These are phyloP conservation scores for Leccinum pallidistipes DNA, from an alignment of 1,284 basidiomycete genomes.

Conservation along the genomic window DNA sequence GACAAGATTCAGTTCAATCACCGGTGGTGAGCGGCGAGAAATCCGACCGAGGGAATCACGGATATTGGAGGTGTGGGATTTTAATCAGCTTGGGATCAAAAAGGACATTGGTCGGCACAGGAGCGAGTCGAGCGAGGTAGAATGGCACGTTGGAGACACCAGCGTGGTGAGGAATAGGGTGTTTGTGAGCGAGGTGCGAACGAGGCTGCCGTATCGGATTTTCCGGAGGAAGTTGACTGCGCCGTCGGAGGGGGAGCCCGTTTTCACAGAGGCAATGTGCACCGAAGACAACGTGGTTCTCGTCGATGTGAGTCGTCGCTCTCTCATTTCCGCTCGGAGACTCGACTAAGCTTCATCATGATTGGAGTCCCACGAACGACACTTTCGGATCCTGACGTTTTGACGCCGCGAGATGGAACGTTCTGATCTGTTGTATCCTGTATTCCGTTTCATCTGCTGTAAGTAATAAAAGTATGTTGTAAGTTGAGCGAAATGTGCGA, in stretches of 20 bases:
- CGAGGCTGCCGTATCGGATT: constrained; percentile 46
- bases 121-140: constrained; percentile 10
- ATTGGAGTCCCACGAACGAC: constrained; percentile 20
- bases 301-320: constrained; percentile 43
- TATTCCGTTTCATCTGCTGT: not conserved
- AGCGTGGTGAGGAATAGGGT: constrained; percentile 26
- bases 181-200: constrained; percentile 42
- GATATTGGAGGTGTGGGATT: constrained; percentile 47
- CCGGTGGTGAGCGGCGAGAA: constrained; percentile 6
- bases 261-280: constrained; percentile 44
- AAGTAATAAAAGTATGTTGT: not conserved
- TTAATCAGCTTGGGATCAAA: constrained; percentile 46
- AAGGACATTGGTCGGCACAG: constrained; percentile 24
- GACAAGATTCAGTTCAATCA: constrained; percentile 41
- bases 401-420: constrained; percentile 7
- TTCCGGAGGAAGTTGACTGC: constrained; percentile 20
- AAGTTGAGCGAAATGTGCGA: constrained; percentile 29
- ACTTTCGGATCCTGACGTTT: constrained; percentile 33
- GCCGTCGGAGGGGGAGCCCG: constrained; percentile 7
- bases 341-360: not conserved
- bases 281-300: constrained; percentile 55
- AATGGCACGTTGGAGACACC: constrained; percentile 28
- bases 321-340: not conserved
- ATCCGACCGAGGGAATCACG: constrained; percentile 5
- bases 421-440: not conserved